Evolutionary conservation across 179 eudicot species (phyloP), one percentile per base, ranked within the genome.

Genomic region (Beta corolliflora): DNA sequence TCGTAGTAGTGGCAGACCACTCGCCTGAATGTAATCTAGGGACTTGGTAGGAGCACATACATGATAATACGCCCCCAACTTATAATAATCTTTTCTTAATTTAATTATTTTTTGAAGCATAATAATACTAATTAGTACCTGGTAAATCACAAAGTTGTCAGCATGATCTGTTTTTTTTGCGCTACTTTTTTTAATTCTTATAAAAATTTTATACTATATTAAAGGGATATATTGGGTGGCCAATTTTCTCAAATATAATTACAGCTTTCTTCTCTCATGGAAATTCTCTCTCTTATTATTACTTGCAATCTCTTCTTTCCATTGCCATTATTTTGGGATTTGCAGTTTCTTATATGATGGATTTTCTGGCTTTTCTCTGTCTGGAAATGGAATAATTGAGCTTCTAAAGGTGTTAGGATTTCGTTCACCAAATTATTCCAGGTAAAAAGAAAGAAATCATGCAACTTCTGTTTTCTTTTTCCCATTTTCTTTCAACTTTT

Each of bases 311-410:
- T 73, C 7, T 19, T 70, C 1, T 25, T 29, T 77, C 36, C 7
- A 8, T 53, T 53, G 23, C 69, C n/a, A 31, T 69, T 78, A 78
- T 81, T 78, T 53, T 54, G 81, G 64, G 8, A 77, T 81, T 78
- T 81, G 52, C 56, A 59, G 66, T 65, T 58, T 56, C 70, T 31
- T 25, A 10, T 31, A 65, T 19, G 76, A 36, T 3, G 41, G 41
- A 2, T 36, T 36, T 36, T 36, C 41, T 36, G 41, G 41, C 25
- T 15, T 14, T 55, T 25, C 7, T 2, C 46, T 19, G 14, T 25
- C 11, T 36, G 65, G 58, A 48, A 45, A 65, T 46, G 41, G 45
- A 69, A 68, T 18, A 67, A 44, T 84, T 73, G 29, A 48, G 66
- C 21, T 78, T 81, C 29, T 73, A 50, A 84, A 64, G 63, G 59